Percentiles rank a stretch among this genome's conserved stretches.
phyloP scores from a whole-genome alignment of 129 eudicot species.

The Apium graveolens region DNA sequence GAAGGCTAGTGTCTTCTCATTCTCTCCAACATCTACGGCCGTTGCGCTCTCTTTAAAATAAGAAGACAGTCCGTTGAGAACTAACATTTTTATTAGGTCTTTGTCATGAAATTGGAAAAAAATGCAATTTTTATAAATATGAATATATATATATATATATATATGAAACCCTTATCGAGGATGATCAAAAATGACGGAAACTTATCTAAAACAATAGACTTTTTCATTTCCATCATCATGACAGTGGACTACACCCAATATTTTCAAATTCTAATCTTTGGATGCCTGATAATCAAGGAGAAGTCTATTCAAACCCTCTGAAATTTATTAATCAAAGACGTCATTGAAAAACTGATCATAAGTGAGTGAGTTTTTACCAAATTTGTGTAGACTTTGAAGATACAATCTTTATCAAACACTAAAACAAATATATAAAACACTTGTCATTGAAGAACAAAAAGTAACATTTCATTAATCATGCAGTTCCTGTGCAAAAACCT shows the following conservation, averaged over 20 bases:
- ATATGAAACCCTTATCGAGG: neutral
- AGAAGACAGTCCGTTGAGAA: too few relatives aligned
- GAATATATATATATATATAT: too few relatives aligned
- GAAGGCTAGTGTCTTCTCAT: too few relatives aligned
- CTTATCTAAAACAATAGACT: neutral
- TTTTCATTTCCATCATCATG: neutral
- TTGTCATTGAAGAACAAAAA: neutral
- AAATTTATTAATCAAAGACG: neutral
- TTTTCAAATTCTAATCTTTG: neutral
- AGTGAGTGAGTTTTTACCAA: neutral
- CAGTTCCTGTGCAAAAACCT: constrained; percentile 4
- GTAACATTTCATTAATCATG: neutral
- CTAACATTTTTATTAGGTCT: too few relatives aligned
- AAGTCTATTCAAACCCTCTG: neutral
- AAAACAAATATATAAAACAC: neutral
- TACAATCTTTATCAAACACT: constrained; percentile 2
- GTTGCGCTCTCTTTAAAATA: too few relatives aligned
- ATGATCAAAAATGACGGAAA: neutral
- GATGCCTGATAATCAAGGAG: neutral
- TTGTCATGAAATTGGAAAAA: too few relatives aligned
- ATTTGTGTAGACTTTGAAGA: neutral
- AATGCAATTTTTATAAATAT: neutral
- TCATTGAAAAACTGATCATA: neutral
- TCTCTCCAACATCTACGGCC: too few relatives aligned
- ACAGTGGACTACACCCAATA: neutral